These are phyloP conservation scores for Septoria linicola DNA, from an alignment of 2,329 filamentous ascomycete genomes.

Conservation along the genomic window DNA sequence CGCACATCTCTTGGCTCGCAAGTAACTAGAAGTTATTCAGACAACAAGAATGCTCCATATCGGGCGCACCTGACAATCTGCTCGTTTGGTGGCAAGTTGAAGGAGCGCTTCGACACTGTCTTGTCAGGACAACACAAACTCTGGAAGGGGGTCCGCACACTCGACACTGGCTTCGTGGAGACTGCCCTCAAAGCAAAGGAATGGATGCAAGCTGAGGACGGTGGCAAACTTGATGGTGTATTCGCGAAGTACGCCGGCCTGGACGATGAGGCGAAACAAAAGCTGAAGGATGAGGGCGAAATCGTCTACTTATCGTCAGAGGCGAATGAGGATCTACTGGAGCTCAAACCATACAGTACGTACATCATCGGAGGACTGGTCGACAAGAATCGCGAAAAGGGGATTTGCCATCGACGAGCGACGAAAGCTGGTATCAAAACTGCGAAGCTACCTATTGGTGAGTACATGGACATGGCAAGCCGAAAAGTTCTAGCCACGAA, in stretches of 20 bases:
- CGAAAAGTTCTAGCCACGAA: slow-evolving; percentile 87
- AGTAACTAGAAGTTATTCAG: slow-evolving; percentile 83
- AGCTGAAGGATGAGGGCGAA: slow-evolving; percentile 45
- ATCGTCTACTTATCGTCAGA: slow-evolving; percentile 90
- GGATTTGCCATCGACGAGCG: slow-evolving; percentile 83
- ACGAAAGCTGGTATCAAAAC: slow-evolving; percentile 74
- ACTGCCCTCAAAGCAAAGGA: slow-evolving; percentile 65
- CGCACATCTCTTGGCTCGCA: slow-evolving; percentile 78
- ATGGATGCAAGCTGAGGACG: slow-evolving; percentile 61
- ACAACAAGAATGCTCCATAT: slow-evolving; percentile 70
- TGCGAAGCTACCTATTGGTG: slow-evolving; percentile 88
- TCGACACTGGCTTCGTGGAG: slow-evolving; percentile 70
- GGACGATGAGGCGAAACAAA: slow-evolving; percentile 21
- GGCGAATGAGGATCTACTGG: slow-evolving; percentile 77
- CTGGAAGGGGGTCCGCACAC: slow-evolving; percentile 77
- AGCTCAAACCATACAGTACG: slow-evolving; percentile 80
- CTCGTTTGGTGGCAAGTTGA: slow-evolving; percentile 72
- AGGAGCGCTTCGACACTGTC: slow-evolving; percentile 74
- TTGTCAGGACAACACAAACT: slow-evolving; percentile 68
- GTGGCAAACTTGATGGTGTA: slow-evolving; percentile 31
- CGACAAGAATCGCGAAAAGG: slow-evolving; percentile 95
- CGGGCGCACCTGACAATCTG: slow-evolving; percentile 72
- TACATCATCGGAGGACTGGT: slow-evolving; percentile 95
- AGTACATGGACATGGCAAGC: slow-evolving; percentile 88
- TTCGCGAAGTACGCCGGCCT: slow-evolving; percentile 29